phyloP scores from a whole-genome alignment of 23 red algal species.

The Gracilaria gracilis region DNA sequence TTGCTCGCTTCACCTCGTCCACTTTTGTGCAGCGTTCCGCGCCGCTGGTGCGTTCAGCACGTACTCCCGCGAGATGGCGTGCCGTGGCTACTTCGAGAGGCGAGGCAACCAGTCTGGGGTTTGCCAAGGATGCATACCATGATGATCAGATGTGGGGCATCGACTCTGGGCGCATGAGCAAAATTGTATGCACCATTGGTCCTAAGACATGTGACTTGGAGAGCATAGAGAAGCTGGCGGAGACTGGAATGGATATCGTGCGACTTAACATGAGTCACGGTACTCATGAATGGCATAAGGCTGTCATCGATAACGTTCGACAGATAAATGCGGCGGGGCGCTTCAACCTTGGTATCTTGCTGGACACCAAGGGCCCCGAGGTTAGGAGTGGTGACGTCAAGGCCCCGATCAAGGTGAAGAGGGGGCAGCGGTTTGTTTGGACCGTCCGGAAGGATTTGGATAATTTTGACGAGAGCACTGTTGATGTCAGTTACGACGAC shows the following conservation, averaged over 20 bases:
- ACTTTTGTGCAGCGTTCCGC: neutral
- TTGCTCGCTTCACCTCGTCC: neutral
- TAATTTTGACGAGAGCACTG: conserved; percentile 64
- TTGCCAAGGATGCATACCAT: neutral
- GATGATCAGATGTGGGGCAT: conserved; percentile 63
- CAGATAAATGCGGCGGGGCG: conserved; percentile 66
- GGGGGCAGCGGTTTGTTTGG: conserved; percentile 81
- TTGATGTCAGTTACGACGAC: conserved; percentile 93
- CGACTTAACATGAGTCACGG: conserved; percentile 99
- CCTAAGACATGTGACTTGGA: conserved; percentile 92
- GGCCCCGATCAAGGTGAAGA: conserved; percentile 81
- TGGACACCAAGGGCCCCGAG: conserved; percentile 98
- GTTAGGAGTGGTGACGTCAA: conserved; percentile 90
- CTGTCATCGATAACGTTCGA: conserved; percentile 78
- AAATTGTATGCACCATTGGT: conserved; percentile 98
- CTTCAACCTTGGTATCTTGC: conserved; percentile 85
- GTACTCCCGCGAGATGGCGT: conserved; percentile 7
- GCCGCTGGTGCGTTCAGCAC: neutral
- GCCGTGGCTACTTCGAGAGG: conserved; percentile 28
- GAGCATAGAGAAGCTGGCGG: conserved; percentile 83
- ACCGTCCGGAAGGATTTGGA: conserved; percentile 73
- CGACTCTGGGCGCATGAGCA: conserved; percentile 63
- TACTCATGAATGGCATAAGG: conserved; percentile 93
- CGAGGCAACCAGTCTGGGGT: conserved; percentile 25
- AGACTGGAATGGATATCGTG: conserved; percentile 94